phyloP scores from a whole-genome alignment of 2,329 filamentous ascomycete genomes.

The Chaetomium sp. region DNA sequence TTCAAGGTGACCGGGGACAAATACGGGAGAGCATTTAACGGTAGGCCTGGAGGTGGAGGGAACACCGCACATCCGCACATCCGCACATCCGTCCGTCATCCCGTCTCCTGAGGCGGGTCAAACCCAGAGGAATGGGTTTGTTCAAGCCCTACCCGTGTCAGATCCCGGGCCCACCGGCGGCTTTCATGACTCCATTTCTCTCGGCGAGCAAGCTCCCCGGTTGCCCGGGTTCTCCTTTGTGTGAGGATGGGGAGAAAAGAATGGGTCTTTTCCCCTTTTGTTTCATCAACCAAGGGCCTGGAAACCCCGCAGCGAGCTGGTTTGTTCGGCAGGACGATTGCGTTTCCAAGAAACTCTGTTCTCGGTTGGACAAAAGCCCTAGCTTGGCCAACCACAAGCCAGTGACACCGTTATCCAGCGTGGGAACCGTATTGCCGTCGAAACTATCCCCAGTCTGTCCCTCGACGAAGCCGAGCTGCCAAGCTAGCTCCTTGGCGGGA shows the following conservation, averaged over 20 bases:
- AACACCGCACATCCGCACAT: neutral
- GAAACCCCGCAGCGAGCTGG: constrained; percentile 1
- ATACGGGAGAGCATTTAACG: too few relatives aligned
- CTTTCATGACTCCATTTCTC: neutral
- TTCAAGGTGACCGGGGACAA: too few relatives aligned
- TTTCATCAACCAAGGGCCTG: neutral
- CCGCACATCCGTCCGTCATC: neutral
- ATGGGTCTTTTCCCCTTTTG: too few relatives aligned
- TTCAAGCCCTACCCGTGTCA: neutral
- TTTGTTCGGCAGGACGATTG: neutral
- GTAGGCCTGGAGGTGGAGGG: neutral
- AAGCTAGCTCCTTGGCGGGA: too few relatives aligned
- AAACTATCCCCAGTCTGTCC: too few relatives aligned
- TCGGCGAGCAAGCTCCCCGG: neutral
- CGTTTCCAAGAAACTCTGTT: neutral
- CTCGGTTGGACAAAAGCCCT: neutral
- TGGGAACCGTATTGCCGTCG: too few relatives aligned
- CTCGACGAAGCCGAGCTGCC: too few relatives aligned
- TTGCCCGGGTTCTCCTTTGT: neutral
- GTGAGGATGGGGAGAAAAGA: too few relatives aligned
- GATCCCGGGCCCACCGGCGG: neutral
- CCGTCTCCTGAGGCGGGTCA: neutral
- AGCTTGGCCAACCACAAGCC: neutral
- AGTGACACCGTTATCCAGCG: neutral
- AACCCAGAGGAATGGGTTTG: neutral